Evolutionary conservation across 345 rosid species (phyloP).

Genomic region (Pistacia vera): DNA sequence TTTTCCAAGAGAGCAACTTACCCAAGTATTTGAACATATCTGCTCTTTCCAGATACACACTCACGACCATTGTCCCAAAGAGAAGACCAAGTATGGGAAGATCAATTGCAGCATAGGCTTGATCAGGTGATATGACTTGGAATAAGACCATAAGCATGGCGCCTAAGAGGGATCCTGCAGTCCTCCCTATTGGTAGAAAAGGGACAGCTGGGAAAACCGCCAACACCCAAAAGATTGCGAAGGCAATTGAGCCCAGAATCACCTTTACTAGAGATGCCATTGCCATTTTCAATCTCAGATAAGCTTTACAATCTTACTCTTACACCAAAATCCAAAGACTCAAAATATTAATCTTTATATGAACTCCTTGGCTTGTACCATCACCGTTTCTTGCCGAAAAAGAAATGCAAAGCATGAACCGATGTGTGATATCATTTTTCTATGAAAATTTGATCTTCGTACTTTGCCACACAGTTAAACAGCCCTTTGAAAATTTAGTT

Average conservation of each 20-base stretch:
- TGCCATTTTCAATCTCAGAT: slow-evolving; percentile 41
- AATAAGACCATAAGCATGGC: slow-evolving; percentile 90
- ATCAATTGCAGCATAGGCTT: slow-evolving; percentile 82
- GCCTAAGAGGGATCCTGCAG: slow-evolving; percentile 86
- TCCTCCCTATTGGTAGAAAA: slow-evolving; percentile 77
- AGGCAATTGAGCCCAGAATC: slow-evolving; percentile 68
- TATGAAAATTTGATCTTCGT: too few species aligned
- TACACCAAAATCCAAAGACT: neutral
- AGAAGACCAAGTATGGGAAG: slow-evolving; percentile 86
- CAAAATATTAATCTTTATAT: neutral
- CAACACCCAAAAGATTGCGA: slow-evolving; percentile 73
- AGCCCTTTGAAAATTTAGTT: neutral
- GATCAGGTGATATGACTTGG: slow-evolving; percentile 63
- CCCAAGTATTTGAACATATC: slow-evolving; percentile 83
- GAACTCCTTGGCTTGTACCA: too few species aligned
- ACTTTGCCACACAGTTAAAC: neutral
- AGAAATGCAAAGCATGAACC: too few species aligned
- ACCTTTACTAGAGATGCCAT: slow-evolving; percentile 55
- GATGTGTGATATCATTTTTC: too few species aligned
- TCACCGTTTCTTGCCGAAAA: too few species aligned
- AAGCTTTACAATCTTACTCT: neutral
- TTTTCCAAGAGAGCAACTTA: slow-evolving; percentile 66
- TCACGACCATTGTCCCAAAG: slow-evolving; percentile 88
- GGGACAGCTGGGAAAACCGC: slow-evolving; percentile 89
- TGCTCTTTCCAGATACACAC: slow-evolving; percentile 80